Conservation (phyloP, 257 asterid species). For the Rubia yunnanensis region DNA sequence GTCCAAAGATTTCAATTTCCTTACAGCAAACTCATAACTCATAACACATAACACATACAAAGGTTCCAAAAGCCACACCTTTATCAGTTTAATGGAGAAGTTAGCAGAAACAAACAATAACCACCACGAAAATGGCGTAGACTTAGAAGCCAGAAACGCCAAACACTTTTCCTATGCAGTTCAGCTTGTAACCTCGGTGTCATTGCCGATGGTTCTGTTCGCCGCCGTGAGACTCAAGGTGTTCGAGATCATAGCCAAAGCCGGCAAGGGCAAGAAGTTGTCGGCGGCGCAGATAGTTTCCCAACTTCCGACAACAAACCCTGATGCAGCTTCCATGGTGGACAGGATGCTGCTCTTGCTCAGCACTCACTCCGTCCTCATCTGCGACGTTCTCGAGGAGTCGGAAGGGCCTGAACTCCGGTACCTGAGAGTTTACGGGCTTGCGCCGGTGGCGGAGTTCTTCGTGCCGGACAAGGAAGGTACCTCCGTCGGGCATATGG, state of each 20-base stretch:
- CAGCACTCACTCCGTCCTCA: conserved; percentile 1
- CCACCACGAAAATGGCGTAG: background rate
- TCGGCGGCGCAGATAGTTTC: conserved; percentile 1
- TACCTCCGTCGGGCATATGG: background rate
- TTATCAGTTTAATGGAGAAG: background rate
- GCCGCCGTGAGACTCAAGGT: background rate
- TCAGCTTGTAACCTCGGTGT: background rate
- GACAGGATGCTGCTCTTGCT: conserved; percentile 7
- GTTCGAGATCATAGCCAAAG: background rate
- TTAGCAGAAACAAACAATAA: background rate
- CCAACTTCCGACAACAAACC: background rate
- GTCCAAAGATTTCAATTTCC: background rate
- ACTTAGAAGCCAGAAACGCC: background rate
- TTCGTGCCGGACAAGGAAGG: conserved; percentile 5
- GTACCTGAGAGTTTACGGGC: background rate
- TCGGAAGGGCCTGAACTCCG: background rate
- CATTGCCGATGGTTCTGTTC: background rate
- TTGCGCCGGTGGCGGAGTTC: background rate
- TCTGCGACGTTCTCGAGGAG: background rate
- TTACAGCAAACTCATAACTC: background rate
- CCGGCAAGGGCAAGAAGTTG: background rate
- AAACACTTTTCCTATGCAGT: background rate
- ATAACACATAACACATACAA: background rate
- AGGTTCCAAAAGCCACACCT: background rate
- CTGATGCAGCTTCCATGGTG: background rate